Percentiles rank a stretch among this genome's conserved stretches.
These are phyloP conservation scores for Kondoa malvinella DNA, from an alignment of 768 basidiomycete genomes.

Conservation along the genomic window DNA sequence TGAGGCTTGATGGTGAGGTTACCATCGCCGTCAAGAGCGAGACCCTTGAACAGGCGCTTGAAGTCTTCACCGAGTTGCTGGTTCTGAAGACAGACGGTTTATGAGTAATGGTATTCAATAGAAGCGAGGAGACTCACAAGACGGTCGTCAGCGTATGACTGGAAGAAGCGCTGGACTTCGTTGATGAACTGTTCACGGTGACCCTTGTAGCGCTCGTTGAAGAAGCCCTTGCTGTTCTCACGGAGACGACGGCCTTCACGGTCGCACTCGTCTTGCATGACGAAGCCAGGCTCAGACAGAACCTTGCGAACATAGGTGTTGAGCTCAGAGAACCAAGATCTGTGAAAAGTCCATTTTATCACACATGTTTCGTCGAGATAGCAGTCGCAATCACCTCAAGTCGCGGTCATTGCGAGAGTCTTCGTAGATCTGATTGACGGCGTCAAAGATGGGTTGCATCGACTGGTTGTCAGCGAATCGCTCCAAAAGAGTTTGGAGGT, in stretches of 20 bases:
- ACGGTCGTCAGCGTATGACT: constrained; percentile 67
- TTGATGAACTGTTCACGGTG: constrained; percentile 71
- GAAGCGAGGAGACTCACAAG: no score
- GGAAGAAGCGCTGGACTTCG: constrained; percentile 58
- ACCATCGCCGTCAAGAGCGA: constrained; percentile 63
- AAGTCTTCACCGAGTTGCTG: constrained; percentile 52
- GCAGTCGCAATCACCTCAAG: constrained; percentile 32
- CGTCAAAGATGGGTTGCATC: constrained; percentile 51
- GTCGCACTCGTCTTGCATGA: constrained; percentile 61
- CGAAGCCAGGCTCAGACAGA: constrained; percentile 37
- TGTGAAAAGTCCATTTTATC: no score
- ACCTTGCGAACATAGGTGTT: constrained; percentile 25
- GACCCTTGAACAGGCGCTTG: constrained; percentile 46
- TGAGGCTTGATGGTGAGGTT: constrained; percentile 71
- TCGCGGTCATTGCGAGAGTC: constrained; percentile 59
- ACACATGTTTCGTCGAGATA: constrained; percentile 34
- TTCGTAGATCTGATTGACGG: constrained; percentile 52
- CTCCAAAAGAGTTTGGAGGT: constrained; percentile 62
- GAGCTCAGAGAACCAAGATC: constrained; percentile 24
- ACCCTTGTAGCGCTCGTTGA: constrained; percentile 47
- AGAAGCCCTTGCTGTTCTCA: constrained; percentile 60
- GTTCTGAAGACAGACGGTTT: no score
- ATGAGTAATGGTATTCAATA: no score
- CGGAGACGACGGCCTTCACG: constrained; percentile 46
- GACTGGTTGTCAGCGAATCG: constrained; percentile 66